These are phyloP conservation scores for Ciborinia camelliae DNA, from an alignment of 2,329 filamentous ascomycete species.

Conservation along the genomic window DNA sequence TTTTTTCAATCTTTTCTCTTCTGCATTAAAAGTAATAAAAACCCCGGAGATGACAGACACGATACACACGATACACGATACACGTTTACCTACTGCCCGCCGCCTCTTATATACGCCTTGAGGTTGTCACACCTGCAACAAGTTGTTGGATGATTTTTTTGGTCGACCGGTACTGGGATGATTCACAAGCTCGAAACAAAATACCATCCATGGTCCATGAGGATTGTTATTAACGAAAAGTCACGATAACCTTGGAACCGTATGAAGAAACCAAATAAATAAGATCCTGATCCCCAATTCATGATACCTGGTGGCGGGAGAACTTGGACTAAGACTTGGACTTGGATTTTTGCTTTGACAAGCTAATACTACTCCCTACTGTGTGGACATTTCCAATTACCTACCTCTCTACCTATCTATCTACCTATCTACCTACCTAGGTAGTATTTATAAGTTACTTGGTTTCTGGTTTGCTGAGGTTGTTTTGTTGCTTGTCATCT, in stretches of 20 bases:
- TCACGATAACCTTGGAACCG: constrained; percentile 8
- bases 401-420: no score
- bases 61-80: background rate
- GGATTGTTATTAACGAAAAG: constrained; percentile 5
- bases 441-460: background rate
- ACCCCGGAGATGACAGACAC: no score
- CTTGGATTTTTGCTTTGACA: background rate
- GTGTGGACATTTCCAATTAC: background rate
- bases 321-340: background rate
- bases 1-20: no score
- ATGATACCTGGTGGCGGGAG: background rate
- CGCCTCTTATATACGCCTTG: no score
- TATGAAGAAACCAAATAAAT: no score
- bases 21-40: no score
- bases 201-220: background rate
- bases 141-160: no score
- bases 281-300: background rate
- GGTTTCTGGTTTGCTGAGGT: background rate
- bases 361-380: no score
- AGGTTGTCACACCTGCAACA: background rate
- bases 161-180: no score
- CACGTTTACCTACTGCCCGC: background rate
- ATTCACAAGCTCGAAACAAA: no score
- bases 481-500: constrained; percentile 5
- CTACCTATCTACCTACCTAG: no score